Evolutionary conservation across 495 filamentous ascomycete genomes (phyloP).

Genomic region (Pyronema domesticum): DNA sequence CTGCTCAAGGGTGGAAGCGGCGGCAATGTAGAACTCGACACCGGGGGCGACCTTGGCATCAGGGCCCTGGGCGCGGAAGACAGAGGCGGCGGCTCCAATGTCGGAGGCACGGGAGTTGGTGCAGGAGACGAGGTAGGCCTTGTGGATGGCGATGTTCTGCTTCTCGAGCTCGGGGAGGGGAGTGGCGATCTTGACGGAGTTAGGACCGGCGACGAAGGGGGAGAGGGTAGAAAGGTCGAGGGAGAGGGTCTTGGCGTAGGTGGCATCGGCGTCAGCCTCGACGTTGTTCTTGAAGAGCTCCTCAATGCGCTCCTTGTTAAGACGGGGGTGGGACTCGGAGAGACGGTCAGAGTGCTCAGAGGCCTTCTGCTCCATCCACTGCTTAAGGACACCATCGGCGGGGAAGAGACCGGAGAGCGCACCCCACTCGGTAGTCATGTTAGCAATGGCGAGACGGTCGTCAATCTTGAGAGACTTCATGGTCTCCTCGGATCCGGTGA

Average conservation of each 20-base stretch:
- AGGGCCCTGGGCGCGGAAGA: constrained; percentile 50
- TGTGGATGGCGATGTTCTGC: constrained; percentile 57
- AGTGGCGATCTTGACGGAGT: constrained; percentile 75
- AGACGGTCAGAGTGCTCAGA: constrained; percentile 34
- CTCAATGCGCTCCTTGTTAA: constrained; percentile 55
- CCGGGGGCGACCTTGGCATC: constrained; percentile 56
- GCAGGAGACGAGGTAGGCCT: constrained; percentile 81
- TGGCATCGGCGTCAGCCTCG: constrained; percentile 54
- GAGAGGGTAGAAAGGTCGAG: constrained; percentile 64
- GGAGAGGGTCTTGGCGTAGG: constrained; percentile 67
- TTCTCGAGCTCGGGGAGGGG: constrained; percentile 58
- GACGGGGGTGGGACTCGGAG: constrained; percentile 28
- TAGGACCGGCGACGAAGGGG: constrained; percentile 77
- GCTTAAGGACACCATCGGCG: constrained; percentile 51
- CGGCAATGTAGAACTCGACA: constrained; percentile 82
- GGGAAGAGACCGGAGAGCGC: constrained; percentile 70
- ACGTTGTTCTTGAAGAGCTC: constrained; percentile 46
- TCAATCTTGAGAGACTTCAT: constrained; percentile 59
- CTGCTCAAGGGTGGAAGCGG: constrained; percentile 71
- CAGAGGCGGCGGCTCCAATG: constrained; percentile 61
- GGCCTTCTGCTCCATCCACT: constrained; percentile 67
- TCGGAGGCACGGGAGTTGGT: constrained; percentile 78
- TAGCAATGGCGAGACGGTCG: constrained; percentile 65
- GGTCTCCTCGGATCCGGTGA: constrained; percentile 62
- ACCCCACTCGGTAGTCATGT: constrained; percentile 96